Conservation (phyloP, 2,329 filamentous ascomycete genomes). For the Monosporascus sp. region DNA sequence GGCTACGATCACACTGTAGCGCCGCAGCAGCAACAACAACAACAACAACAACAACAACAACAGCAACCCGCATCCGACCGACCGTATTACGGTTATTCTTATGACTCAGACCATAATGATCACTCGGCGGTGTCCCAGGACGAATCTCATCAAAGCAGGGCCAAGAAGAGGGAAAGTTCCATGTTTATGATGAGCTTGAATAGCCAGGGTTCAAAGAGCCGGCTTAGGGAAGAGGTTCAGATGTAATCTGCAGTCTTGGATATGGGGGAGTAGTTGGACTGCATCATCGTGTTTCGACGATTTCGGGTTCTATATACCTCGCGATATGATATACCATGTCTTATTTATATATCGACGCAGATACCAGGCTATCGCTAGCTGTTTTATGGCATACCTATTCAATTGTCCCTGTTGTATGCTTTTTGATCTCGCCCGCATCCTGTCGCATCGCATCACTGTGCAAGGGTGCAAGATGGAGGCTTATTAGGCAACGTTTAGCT, state of each 20-base stretch:
- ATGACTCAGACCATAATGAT: constrained; percentile 22
- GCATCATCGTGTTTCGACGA: constrained; percentile 2
- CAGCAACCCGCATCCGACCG: constrained; percentile 33
- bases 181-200: constrained; percentile 51
- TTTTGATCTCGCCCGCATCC: too few species aligned
- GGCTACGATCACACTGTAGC: constrained; percentile 29
- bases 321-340: constrained; percentile 3
- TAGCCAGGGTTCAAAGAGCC: constrained; percentile 47
- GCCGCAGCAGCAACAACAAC: constrained; percentile 5
- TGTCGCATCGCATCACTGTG: too few species aligned
- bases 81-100: constrained; percentile 23
- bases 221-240: constrained; percentile 49
- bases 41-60: constrained; percentile 7
- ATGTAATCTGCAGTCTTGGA: constrained; percentile 18
- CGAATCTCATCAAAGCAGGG: constrained; percentile 32
- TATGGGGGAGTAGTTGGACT: background rate
- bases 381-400: constrained; percentile 5
- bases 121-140: constrained; percentile 27
- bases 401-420: background rate
- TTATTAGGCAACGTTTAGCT: too few species aligned
- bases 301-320: constrained; percentile 5
- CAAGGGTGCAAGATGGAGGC: too few species aligned
- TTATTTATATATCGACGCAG: constrained; percentile 7
- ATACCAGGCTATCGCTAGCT: constrained; percentile 7
- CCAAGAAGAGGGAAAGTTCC: constrained; percentile 54